Evolutionary conservation across 2,329 filamentous ascomycete genomes (phyloP).

Genomic region (Aotearoamyces nothofagi): DNA sequence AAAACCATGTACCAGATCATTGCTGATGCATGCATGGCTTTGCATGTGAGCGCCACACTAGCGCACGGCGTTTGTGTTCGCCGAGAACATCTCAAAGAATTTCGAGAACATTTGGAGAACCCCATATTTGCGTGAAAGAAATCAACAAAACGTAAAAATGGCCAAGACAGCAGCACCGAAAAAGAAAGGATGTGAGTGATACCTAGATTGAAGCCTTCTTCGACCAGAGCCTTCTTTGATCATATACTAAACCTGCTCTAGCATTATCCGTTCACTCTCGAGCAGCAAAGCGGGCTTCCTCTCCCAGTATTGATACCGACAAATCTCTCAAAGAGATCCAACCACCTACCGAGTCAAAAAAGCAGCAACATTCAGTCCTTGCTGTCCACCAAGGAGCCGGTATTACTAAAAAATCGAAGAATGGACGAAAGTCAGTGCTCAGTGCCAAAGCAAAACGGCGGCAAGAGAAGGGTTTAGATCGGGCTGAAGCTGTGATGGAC

Average conservation of each 20-base stretch:
- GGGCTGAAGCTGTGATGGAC: conserved; percentile 43
- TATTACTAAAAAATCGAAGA: conserved; percentile 50
- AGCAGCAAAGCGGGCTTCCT: conserved; percentile 56
- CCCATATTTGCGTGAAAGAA: no score
- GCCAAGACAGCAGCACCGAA: conserved; percentile 19
- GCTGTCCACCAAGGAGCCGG: conserved; percentile 52
- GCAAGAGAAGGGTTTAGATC: conserved; percentile 40
- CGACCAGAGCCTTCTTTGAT: no score
- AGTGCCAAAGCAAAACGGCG: conserved; percentile 39
- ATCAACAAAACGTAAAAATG: no score
- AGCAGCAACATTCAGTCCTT: conserved; percentile 49
- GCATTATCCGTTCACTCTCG: conserved; percentile 53
- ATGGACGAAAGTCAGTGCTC: conserved; percentile 34
- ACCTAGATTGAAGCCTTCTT: no score
- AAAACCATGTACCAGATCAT: no score
- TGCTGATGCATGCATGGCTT: no score
- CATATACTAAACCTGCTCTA: conserved; percentile 8
- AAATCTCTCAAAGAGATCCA: conserved; percentile 51
- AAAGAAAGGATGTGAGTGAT: conserved; percentile 15
- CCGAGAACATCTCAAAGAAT: no score
- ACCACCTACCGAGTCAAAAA: conserved; percentile 30
- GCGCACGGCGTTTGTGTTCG: no score
- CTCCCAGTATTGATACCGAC: conserved; percentile 55
- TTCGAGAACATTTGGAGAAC: no score
- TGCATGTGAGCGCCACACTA: no score